These are phyloP conservation scores for Micromonas commoda DNA, from an alignment of 139 green algal species.

Conservation along the genomic window DNA sequence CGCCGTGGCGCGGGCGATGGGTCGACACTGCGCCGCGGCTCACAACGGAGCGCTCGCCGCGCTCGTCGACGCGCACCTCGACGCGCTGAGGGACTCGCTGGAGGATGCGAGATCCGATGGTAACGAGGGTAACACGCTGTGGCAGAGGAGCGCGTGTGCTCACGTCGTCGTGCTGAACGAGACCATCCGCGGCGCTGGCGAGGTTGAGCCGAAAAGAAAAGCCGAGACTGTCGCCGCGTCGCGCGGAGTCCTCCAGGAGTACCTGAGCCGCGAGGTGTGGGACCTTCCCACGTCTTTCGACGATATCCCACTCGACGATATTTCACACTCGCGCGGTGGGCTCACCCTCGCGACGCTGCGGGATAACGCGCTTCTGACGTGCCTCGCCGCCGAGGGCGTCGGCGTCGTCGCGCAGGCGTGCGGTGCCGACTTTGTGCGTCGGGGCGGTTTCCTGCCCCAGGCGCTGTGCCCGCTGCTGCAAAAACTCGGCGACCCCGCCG, in stretches of 20 bases:
- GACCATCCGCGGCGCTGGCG: neutral
- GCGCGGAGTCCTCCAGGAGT: neutral
- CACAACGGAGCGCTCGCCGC: too few relatives aligned
- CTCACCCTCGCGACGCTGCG: neutral
- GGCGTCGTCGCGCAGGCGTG: neutral
- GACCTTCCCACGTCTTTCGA: neutral
- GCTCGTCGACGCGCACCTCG: neutral
- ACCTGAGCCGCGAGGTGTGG: neutral
- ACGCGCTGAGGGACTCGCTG: too few relatives aligned
- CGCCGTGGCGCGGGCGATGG: too few relatives aligned
- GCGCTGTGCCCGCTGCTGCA: conserved; percentile 6
- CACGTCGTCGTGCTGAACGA: conserved; percentile 8
- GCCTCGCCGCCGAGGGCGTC: neutral
- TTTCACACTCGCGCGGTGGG: neutral
- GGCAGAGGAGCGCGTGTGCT: neutral
- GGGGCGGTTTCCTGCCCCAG: neutral
- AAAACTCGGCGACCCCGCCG: neutral
- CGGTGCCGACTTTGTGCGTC: neutral
- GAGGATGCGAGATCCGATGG: too few relatives aligned
- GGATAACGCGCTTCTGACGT: neutral
- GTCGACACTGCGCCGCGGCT: too few relatives aligned
- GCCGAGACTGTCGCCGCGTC: neutral
- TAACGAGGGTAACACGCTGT: too few relatives aligned
- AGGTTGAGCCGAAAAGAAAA: neutral
- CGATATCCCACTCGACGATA: neutral